These are phyloP conservation scores for Blastobotrys americana DNA, from an alignment of 805 yeast genomes.

Conservation along the genomic window DNA sequence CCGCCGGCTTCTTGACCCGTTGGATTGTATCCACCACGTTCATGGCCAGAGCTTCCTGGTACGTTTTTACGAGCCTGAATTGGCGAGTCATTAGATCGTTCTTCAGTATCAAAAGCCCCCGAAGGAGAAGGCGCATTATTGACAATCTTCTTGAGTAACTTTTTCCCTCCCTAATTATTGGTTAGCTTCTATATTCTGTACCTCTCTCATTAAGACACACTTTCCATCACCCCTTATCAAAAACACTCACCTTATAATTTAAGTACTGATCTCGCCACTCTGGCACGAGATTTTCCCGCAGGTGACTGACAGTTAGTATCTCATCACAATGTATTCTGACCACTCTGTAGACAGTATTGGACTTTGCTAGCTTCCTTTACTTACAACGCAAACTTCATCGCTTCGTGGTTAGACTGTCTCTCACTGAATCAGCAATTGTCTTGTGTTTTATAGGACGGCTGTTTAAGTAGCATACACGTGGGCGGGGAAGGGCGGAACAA, in stretches of 20 bases:
- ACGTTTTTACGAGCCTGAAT: too few species aligned
- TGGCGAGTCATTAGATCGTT: too few species aligned
- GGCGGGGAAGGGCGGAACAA: too few species aligned
- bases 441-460: not conserved
- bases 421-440: not conserved
- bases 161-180: conserved; percentile 39
- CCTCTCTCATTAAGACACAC: not conserved
- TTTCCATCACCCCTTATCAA: not conserved
- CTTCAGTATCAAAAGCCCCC: too few species aligned
- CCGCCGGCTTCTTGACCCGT: too few species aligned
- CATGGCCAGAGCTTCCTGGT: too few species aligned
- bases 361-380: conserved; percentile 3
- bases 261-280: conserved; percentile 40
- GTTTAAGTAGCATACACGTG: not conserved
- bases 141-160: conserved; percentile 39
- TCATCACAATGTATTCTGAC: too few species aligned
- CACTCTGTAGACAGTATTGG: too few species aligned
- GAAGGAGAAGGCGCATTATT: conserved; percentile 12
- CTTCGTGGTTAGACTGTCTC: not conserved
- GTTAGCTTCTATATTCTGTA: not conserved
- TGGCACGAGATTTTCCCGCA: conserved; percentile 32
- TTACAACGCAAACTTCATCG: conserved; percentile 27
- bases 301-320: too few species aligned
- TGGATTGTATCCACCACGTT: too few species aligned
- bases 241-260: conserved; percentile 33